Conservation (phyloP, 2,329 filamentous ascomycete genomes). For the Neopestalotiopsis sp. region DNA sequence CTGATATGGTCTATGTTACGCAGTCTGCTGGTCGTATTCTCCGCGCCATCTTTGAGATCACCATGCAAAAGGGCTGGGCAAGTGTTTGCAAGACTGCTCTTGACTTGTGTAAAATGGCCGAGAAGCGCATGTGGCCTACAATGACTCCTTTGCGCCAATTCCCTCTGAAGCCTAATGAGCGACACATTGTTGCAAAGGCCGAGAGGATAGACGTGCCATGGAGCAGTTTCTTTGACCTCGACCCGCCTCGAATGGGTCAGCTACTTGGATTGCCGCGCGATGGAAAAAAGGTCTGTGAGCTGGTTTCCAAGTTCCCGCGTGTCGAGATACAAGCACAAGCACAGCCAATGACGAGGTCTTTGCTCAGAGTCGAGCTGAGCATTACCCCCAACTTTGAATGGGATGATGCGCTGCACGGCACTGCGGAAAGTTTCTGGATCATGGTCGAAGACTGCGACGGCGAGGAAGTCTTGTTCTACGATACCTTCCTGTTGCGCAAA, state of each 20-base stretch:
- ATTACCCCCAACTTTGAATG: conserved; percentile 96
- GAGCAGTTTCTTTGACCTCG: conserved; percentile 93
- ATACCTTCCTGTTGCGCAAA: conserved; percentile 89
- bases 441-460: conserved; percentile 97
- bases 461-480: conserved; percentile 93
- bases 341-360: conserved; percentile 91
- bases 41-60: conserved; percentile 94
- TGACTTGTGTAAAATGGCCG: conserved; percentile 97
- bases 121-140: conserved; percentile 99
- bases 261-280: conserved; percentile 89
- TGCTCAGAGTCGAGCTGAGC: conserved; percentile 87
- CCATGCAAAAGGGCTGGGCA: conserved; percentile 96
- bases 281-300: conserved; percentile 81
- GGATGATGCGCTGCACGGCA: conserved; percentile 89
- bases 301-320: conserved; percentile 92
- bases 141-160: conserved; percentile 97
- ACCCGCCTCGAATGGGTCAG: conserved; percentile 95
- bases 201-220: conserved; percentile 95
- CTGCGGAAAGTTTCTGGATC: conserved; percentile 94
- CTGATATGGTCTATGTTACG: conserved; percentile 97
- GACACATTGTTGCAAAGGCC: conserved; percentile 88
- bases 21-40: conserved; percentile 97
- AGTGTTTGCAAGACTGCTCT: conserved; percentile 90
- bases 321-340: conserved; percentile 92
- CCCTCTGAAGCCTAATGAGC: conserved; percentile 67